These are phyloP conservation scores for Termitomyces heimii DNA, from an alignment of 768 basidiomycete genomes.

Conservation along the genomic window DNA sequence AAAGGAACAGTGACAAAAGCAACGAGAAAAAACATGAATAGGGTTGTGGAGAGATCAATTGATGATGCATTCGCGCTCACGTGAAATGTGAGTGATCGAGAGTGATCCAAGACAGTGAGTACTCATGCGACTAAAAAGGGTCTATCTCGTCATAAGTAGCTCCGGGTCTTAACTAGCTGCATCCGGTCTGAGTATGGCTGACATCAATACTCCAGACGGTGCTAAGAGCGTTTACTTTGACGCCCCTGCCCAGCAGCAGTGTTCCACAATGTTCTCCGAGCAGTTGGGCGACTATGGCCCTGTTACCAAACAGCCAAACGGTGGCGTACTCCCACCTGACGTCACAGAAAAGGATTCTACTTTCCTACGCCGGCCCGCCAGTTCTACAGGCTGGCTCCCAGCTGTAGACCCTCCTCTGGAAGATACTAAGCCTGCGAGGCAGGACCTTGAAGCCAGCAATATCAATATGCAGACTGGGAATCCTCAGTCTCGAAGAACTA, in stretches of 20 bases:
- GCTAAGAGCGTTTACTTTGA: conserved; percentile 37
- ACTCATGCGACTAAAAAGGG: not conserved
- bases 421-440: not conserved
- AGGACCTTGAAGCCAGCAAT: not conserved
- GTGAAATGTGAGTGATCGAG: not conserved
- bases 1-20: conserved; percentile 13
- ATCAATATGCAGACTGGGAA: not conserved
- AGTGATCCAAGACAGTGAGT: conserved; percentile 9
- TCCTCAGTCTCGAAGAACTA: not conserved
- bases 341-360: not conserved
- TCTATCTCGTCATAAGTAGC: conserved; percentile 3
- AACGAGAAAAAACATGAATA: not conserved
- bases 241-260: conserved; percentile 25
- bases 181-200: conserved; percentile 8
- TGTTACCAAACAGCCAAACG: not conserved
- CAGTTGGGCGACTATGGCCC: not conserved
- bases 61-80: not conserved
- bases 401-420: conserved; percentile 12
- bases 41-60: not conserved
- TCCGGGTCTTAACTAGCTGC: not conserved
- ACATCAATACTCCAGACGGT: conserved; percentile 22
- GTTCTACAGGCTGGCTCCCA: conserved; percentile 14
- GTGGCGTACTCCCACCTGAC: not conserved
- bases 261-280: conserved; percentile 1
- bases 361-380: not conserved